Evolutionary conservation across 345 rosid genomes (phyloP), one percentile per base, ranked within the genome.

Genomic region (Murraya paniculata): DNA sequence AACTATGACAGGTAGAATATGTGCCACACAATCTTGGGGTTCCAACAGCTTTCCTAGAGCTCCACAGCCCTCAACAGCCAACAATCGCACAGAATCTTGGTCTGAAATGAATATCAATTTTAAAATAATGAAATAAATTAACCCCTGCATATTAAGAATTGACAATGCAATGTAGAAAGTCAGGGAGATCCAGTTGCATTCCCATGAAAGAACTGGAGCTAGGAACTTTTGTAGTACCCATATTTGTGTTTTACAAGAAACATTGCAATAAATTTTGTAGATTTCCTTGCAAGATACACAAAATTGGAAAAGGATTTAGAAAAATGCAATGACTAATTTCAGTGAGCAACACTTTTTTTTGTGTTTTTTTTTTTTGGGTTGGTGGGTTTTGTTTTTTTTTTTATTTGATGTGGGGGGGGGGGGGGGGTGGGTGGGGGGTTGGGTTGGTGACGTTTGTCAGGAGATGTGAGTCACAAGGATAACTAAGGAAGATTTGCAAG

Each of bases 21-120:
- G 91, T 8, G 88, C 82, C 25, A 92, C 89, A 79, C 97, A 90
- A 74, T 92, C 91, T 62, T 88, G 91, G 77, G 97, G 87, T 74
- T 92, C 91, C 87, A 92, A 83, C 90, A 90, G 80, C 84, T 90
- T 90, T 68, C 97, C 94, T 67, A 89, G 92, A 60, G 94, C 88
- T 79, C 91, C 88, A 82, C 93, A 90, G 76, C 97, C 91, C 87
- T 92, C 97, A 84, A 92, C 93, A 33, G 93, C 97, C 90, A 92
- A 84, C 77, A 92, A 78, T 48, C 90, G 90, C 77, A 92, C 94
- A 33, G 97, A 87, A 84, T 92, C 97, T 84, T 92, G 97, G 72
- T 92, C 93, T 92, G 91, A 77, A 55, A 74, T 74, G 58, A 64
- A 78, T 60, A 76, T 56, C 30, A 64, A 77, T 64, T 76, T 64